Evolutionary conservation across 352 stramenopile species (phyloP).

Genomic region (Globisporangium emineosum): DNA sequence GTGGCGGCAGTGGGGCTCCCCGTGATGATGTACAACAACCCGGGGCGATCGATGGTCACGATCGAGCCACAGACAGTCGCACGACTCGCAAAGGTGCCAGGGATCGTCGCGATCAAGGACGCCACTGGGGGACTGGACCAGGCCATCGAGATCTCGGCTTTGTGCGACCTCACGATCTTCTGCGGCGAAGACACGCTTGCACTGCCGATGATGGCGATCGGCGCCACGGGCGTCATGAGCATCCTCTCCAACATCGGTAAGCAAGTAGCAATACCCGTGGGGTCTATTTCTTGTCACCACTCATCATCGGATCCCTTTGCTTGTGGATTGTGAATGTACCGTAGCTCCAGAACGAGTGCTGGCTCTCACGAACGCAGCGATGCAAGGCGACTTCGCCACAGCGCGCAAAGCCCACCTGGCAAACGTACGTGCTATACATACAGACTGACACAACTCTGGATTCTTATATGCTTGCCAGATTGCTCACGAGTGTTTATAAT

Average conservation of each 20-base stretch:
- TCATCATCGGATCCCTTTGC: background rate
- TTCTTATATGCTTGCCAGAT: background rate
- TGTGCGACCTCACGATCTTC: slow-evolving; percentile 91
- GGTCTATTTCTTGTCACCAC: background rate
- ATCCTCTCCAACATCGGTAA: slow-evolving; percentile 87
- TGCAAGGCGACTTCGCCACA: slow-evolving; percentile 74
- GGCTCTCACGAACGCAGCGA: slow-evolving; percentile 67
- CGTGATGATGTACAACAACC: slow-evolving; percentile 97
- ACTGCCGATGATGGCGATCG: slow-evolving; percentile 87
- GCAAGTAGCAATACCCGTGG: background rate
- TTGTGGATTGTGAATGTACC: background rate
- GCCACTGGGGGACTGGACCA: slow-evolving; percentile 92
- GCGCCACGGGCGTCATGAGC: slow-evolving; percentile 87
- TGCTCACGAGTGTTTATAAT: background rate
- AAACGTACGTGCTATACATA: slow-evolving; percentile 47
- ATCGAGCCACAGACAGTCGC: slow-evolving; percentile 50
- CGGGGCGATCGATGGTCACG: slow-evolving; percentile 71
- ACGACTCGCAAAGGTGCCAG: background rate
- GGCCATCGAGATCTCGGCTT: slow-evolving; percentile 70
- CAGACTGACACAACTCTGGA: background rate
- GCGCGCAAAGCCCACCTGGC: slow-evolving; percentile 80
- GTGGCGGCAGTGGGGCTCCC: slow-evolving; percentile 86
- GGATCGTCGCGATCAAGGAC: slow-evolving; percentile 96
- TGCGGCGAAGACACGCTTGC: slow-evolving; percentile 90
- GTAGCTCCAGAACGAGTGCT: slow-evolving; percentile 85